phyloP scores from a whole-genome alignment of 305 asterid species.

The Fraxinus platypoda region DNA sequence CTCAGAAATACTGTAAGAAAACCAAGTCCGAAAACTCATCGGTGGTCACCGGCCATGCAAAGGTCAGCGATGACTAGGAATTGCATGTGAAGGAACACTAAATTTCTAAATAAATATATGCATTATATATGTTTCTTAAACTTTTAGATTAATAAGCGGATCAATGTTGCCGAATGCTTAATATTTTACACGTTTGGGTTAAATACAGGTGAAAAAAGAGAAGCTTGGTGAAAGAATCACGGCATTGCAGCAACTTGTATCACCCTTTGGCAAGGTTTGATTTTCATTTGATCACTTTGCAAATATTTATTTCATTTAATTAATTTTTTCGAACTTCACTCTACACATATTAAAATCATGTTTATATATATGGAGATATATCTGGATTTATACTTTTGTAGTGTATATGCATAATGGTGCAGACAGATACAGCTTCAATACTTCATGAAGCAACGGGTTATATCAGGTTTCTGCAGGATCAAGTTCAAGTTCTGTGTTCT shows the following conservation, averaged over 20 bases:
- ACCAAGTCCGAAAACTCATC: constrained; percentile 34
- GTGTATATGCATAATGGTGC: constrained; percentile 21
- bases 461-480: constrained; percentile 79
- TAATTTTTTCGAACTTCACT: too few species aligned
- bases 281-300: neutral
- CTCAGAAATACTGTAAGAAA: constrained; percentile 44
- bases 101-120: neutral
- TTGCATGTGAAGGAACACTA: neutral
- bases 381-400: neutral
- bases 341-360: neutral
- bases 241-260: constrained; percentile 88
- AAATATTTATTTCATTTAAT: neutral
- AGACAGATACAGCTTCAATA: constrained; percentile 92
- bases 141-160: too few species aligned
- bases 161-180: neutral
- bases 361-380: too few species aligned
- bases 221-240: constrained; percentile 82
- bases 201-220: constrained; percentile 43
- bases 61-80: constrained; percentile 33
- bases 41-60: constrained; percentile 46
- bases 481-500: constrained; percentile 76
- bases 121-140: too few species aligned
- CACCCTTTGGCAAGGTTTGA: constrained; percentile 89
- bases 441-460: constrained; percentile 87
- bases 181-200: neutral